Conservation (phyloP, 805 yeast species). For the Yarrowia sp. region DNA sequence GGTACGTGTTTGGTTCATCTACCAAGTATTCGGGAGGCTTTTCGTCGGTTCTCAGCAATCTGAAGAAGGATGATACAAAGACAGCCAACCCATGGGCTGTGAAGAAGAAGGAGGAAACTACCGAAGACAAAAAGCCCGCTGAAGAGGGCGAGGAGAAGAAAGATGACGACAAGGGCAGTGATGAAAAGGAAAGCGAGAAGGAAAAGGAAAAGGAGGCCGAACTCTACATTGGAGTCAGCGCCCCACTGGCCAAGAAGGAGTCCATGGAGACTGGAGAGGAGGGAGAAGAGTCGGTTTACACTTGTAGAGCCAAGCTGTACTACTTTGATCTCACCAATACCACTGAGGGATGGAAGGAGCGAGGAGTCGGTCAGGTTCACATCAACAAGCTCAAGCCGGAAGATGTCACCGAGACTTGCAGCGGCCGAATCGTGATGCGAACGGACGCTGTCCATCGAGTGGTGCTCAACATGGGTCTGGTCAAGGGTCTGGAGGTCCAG, state of each 20-base stretch:
- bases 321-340: conserved; percentile 63
- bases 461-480: conserved; percentile 69
- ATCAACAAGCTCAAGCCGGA: conserved; percentile 49
- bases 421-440: conserved; percentile 82
- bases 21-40: conserved; percentile 25
- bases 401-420: conserved; percentile 33
- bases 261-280: conserved; percentile 85
- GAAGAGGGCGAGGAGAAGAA: conserved; percentile 27
- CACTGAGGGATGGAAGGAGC: conserved; percentile 87
- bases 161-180: conserved; percentile 28
- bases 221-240: conserved; percentile 35
- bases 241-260: conserved; percentile 34
- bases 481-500: conserved; percentile 56
- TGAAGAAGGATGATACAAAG: conserved; percentile 41
- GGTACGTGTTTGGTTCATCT: conserved; percentile 15
- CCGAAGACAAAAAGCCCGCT: conserved; percentile 22
- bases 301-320: conserved; percentile 74
- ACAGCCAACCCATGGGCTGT: conserved; percentile 45
- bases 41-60: neutral
- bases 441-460: conserved; percentile 82
- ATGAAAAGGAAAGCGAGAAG: conserved; percentile 34
- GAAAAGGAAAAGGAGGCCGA: conserved; percentile 34
- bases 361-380: conserved; percentile 87
- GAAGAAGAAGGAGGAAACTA: conserved; percentile 29
- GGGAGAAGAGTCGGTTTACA: conserved; percentile 64